These are phyloP conservation scores for Furcasterigmium sp. DNA, from an alignment of 2,329 filamentous ascomycete species.

Conservation along the genomic window DNA sequence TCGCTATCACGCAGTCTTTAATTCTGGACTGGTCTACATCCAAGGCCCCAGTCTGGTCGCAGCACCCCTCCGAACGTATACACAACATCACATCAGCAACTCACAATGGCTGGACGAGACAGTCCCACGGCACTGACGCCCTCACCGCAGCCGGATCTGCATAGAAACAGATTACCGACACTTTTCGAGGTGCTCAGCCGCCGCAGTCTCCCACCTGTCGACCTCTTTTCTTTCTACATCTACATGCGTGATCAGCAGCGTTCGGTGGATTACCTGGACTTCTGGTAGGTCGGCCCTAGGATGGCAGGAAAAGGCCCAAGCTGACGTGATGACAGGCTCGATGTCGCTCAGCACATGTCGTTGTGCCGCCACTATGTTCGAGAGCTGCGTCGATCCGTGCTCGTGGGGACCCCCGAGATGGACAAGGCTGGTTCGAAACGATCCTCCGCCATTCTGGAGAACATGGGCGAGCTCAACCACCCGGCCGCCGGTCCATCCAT, in stretches of 20 bases:
- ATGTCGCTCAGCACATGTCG: conserved; percentile 98
- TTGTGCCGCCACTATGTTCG: conserved; percentile 95
- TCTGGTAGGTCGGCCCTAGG: conserved; percentile 63
- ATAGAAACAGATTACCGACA: conserved; percentile 82
- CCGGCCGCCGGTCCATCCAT: conserved; percentile 55
- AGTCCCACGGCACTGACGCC: conserved; percentile 28
- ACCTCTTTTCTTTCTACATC: conserved; percentile 98
- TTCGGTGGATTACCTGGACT: conserved; percentile 96
- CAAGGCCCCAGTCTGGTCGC: background rate
- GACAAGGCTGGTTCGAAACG: conserved; percentile 77
- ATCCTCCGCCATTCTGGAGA: conserved; percentile 75
- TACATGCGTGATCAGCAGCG: conserved; percentile 99
- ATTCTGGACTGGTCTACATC: background rate
- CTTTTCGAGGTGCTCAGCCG: conserved; percentile 94
- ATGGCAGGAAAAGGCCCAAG: background rate
- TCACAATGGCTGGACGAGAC: conserved; percentile 27
- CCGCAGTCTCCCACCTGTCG: conserved; percentile 89
- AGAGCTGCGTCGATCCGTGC: conserved; percentile 85
- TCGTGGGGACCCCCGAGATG: conserved; percentile 86
- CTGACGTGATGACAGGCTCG: conserved; percentile 61
- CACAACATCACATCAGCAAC: background rate
- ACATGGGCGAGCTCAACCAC: conserved; percentile 60
- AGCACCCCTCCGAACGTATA: background rate
- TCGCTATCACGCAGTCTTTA: background rate
- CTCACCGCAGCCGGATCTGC: conserved; percentile 53